phyloP scores from a whole-genome alignment of 805 yeast genomes.

The Candida morakotiae region DNA sequence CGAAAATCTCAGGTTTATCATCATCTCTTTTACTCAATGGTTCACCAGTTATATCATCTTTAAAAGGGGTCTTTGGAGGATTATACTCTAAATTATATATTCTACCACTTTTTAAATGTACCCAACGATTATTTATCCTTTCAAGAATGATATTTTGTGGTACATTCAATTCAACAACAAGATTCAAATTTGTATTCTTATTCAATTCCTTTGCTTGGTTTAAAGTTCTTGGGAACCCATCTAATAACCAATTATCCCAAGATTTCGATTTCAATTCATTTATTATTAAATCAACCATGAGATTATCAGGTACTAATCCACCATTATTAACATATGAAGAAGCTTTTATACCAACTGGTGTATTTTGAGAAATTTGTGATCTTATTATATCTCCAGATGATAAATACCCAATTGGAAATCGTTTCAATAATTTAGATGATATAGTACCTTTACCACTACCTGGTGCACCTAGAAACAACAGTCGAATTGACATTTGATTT shows the following conservation, averaged over 20 bases:
- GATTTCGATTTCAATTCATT: conserved; percentile 39
- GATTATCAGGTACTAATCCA: conserved; percentile 64
- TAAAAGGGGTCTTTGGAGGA: conserved; percentile 80
- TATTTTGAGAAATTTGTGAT: conserved; percentile 51
- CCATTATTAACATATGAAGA: conserved; percentile 58
- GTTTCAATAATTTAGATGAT: conserved; percentile 58
- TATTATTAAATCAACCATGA: conserved; percentile 58
- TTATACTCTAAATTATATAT: conserved; percentile 82
- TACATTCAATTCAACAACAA: conserved; percentile 84
- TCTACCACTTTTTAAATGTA: conserved; percentile 80
- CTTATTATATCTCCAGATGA: conserved; percentile 86
- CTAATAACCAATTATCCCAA: conserved; percentile 71
- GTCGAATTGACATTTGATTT: conserved; percentile 13
- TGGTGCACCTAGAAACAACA: conserved; percentile 85
- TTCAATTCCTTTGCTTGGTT: conserved; percentile 66
- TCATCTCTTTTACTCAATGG: conserved; percentile 75
- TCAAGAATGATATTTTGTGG: conserved; percentile 80
- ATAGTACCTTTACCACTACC: conserved; percentile 96
- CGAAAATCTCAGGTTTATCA: conserved; percentile 73
- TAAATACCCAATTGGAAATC: conserved; percentile 55
- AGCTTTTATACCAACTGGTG: conserved; percentile 57
- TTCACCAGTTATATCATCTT: conserved; percentile 89
- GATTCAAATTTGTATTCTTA: conserved; percentile 46
- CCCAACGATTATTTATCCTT: conserved; percentile 81
- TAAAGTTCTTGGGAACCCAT: conserved; percentile 87